Percentiles rank a stretch among this genome's conserved stretches.
phyloP scores from a whole-genome alignment of 768 basidiomycete species.

The Suillus hirtellus region DNA sequence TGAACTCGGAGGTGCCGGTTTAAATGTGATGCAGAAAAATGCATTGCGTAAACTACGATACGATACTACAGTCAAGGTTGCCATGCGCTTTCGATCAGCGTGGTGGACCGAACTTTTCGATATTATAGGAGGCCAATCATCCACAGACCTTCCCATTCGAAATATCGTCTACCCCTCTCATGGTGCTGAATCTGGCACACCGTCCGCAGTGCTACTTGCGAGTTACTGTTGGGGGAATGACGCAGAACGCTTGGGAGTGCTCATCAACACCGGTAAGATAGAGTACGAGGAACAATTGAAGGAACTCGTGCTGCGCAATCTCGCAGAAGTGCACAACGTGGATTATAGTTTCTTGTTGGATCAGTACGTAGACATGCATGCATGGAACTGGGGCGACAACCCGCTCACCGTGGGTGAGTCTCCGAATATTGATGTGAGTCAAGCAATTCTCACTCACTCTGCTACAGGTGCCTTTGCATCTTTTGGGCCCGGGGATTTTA shows the following conservation, averaged over 20 bases:
- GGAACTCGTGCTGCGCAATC: conserved; percentile 26
- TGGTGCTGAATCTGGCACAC: conserved; percentile 23
- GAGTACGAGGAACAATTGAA: conserved; percentile 19
- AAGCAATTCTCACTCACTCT: not conserved
- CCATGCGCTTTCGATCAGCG: conserved; percentile 39
- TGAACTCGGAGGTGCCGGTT: no score
- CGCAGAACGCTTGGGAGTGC: conserved; percentile 36
- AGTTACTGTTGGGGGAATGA: conserved; percentile 44
- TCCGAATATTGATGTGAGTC: not conserved
- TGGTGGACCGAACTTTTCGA: conserved; percentile 43
- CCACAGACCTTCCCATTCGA: conserved; percentile 42
- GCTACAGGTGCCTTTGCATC: conserved; percentile 38
- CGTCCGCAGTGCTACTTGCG: conserved; percentile 36
- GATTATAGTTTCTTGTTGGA: conserved; percentile 23
- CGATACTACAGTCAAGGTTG: conserved; percentile 41
- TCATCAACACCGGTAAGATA: conserved; percentile 22
- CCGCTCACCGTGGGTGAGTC: conserved; percentile 33
- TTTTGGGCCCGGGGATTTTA: conserved; percentile 42
- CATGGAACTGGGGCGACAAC: conserved; percentile 38
- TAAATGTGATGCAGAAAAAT: no score
- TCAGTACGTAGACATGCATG: conserved; percentile 24
- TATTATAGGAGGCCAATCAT: conserved; percentile 42
- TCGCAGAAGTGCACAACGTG: conserved; percentile 20
- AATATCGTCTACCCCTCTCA: conserved; percentile 46
- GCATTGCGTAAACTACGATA: no score